Evolutionary conservation across 2,329 filamentous ascomycete species (phyloP).

Genomic region (Zymoseptoria crescenta): DNA sequence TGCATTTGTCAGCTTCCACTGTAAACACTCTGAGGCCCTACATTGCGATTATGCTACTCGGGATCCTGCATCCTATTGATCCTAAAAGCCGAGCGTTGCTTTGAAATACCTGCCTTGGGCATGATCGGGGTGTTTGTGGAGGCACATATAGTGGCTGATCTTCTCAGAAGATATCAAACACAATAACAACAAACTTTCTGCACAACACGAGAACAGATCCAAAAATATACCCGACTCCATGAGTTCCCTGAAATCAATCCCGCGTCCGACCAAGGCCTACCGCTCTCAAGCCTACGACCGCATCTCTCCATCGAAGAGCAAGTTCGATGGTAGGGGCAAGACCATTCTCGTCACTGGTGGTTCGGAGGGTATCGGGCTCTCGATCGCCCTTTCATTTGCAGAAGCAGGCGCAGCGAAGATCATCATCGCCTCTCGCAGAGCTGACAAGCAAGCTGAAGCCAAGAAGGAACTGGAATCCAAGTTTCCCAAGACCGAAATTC

Average conservation of each 20-base stretch:
- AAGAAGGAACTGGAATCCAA: constrained; percentile 31
- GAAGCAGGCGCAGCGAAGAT: constrained; percentile 16
- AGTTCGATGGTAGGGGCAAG: constrained; percentile 20
- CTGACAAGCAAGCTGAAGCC: constrained; percentile 30
- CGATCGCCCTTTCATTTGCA: constrained; percentile 19
- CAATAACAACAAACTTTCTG: constrained; percentile 1
- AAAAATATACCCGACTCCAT: too few relatives aligned
- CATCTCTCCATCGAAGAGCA: constrained; percentile 12
- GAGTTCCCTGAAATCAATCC: constrained; percentile 6
- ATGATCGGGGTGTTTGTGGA: background rate
- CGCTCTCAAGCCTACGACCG: constrained; percentile 17
- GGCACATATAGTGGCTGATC: background rate
- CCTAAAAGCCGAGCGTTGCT: background rate
- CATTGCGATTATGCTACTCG: background rate
- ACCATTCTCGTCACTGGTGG: constrained; percentile 22
- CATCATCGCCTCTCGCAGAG: constrained; percentile 20
- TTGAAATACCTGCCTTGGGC: background rate
- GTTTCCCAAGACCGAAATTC: constrained; percentile 23
- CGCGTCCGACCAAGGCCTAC: constrained; percentile 18
- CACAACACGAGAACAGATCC: background rate
- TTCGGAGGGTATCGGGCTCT: constrained; percentile 12
- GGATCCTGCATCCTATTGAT: background rate
- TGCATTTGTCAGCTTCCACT: background rate
- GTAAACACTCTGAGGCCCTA: background rate
- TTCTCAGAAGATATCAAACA: background rate